These are phyloP conservation scores for Aristolochia fimbriata DNA, from an alignment of 164 flowering plant species.

Conservation along the genomic window DNA sequence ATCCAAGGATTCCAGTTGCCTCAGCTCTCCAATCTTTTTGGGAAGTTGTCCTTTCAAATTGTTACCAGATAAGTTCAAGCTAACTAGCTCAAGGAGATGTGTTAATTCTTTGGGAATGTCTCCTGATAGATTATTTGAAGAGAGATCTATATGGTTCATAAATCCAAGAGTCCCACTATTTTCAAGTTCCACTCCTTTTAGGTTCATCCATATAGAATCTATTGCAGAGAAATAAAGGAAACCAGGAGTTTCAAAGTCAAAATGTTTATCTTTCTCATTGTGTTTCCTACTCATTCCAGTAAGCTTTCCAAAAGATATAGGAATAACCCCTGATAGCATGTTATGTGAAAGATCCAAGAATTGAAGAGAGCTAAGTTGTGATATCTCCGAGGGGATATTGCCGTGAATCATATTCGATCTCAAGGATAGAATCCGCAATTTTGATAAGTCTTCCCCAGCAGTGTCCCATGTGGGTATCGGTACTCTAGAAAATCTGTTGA, in stretches of 20 bases:
- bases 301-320: slow-evolving; percentile 10
- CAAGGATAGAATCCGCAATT: too few relatives aligned
- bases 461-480: slow-evolving; percentile 19
- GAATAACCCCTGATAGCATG: slow-evolving; percentile 6
- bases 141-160: too few relatives aligned
- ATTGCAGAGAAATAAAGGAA: too few relatives aligned
- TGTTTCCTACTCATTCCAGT: slow-evolving; percentile 3
- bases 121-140: slow-evolving; percentile 3
- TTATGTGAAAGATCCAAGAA: slow-evolving; percentile 15
- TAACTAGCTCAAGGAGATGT: slow-evolving; percentile 4
- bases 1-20: slow-evolving; percentile 11
- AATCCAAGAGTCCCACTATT: too few relatives aligned
- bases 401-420: too few relatives aligned
- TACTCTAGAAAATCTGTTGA: slow-evolving; percentile 6
- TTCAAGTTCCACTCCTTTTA: too few relatives aligned
- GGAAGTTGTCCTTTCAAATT: slow-evolving; percentile 9
- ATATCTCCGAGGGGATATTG: too few relatives aligned
- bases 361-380: slow-evolving; percentile 15
- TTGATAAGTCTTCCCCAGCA: slow-evolving; percentile 8
- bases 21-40: slow-evolving; percentile 3
- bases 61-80: slow-evolving; percentile 2
- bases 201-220: too few relatives aligned
- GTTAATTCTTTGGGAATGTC: slow-evolving; percentile 6
- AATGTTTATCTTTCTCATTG: too few relatives aligned
- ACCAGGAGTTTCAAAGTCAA: too few relatives aligned